Evolutionary conservation across 2,329 filamentous ascomycete genomes (phyloP).

Genomic region (Chrysosporium queenslandicum): DNA sequence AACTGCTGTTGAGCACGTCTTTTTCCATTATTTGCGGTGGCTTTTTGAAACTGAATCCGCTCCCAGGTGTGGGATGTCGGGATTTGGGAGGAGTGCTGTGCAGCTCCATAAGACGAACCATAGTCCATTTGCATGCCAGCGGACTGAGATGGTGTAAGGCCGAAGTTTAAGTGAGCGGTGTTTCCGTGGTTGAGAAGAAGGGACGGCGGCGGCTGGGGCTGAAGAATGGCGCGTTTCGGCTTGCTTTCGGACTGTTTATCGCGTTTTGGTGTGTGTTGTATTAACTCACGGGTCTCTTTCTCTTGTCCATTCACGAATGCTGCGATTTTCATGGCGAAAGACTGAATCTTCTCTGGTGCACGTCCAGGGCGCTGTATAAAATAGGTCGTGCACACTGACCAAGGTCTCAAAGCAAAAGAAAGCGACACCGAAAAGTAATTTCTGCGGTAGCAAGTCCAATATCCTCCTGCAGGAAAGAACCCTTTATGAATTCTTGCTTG

Average conservation of each 20-base stretch:
- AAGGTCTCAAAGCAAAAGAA: constrained; percentile 62
- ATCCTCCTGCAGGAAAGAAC: constrained; percentile 68
- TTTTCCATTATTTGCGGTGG: constrained; percentile 89
- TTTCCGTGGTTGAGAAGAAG: constrained; percentile 24
- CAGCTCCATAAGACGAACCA: constrained; percentile 23
- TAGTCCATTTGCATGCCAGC: constrained; percentile 29
- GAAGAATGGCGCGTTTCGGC: constrained; percentile 58
- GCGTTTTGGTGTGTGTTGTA: constrained; percentile 84
- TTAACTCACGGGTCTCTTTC: constrained; percentile 68
- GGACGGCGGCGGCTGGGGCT: constrained; percentile 53
- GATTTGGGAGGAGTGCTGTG: constrained; percentile 27
- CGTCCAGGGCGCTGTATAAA: constrained; percentile 44
- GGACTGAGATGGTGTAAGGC: constrained; percentile 21
- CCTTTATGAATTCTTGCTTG: constrained; percentile 78
- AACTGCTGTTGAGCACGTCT: constrained; percentile 82
- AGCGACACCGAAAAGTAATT: constrained; percentile 86
- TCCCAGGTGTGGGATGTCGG: constrained; percentile 59
- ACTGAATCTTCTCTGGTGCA: constrained; percentile 50
- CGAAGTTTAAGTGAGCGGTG: constrained; percentile 21
- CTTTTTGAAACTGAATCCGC: constrained; percentile 87
- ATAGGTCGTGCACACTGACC: constrained; percentile 43
- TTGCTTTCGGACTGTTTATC: constrained; percentile 75
- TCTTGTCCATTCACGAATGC: constrained; percentile 69
- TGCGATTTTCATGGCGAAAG: constrained; percentile 74
- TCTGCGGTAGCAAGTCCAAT: constrained; percentile 86